Evolutionary conservation across 768 basidiomycete genomes (phyloP).

Genomic region (Lactarius tabidus): DNA sequence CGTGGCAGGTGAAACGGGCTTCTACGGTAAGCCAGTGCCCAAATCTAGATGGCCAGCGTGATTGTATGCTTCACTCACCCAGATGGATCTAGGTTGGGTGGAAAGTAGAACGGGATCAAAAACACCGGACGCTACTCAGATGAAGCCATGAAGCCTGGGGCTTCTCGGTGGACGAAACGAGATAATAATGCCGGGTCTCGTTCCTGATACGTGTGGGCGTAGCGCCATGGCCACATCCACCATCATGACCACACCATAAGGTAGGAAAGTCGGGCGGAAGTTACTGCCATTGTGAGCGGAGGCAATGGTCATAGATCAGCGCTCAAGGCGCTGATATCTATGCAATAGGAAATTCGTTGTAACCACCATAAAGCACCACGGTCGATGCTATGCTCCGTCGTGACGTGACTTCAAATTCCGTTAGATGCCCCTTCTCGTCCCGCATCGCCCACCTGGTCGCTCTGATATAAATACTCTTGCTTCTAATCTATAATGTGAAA

Average conservation of each 20-base stretch:
- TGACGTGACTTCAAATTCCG: not conserved
- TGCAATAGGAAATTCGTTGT: not conserved
- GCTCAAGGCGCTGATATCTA: not conserved
- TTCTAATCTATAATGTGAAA: not conserved
- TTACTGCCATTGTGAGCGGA: not conserved
- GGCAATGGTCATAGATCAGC: not conserved
- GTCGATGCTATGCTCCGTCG: not conserved
- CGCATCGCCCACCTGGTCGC: not conserved
- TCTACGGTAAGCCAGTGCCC: not conserved
- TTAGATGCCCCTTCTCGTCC: not conserved
- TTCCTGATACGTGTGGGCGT: not conserved
- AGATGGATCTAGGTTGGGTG: not conserved
- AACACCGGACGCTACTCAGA: not conserved
- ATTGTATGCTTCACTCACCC: not conserved
- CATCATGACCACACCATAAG: not conserved
- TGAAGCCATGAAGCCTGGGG: not conserved
- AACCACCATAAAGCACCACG: not conserved
- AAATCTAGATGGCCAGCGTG: not conserved
- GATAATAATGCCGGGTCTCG: constrained; percentile 9
- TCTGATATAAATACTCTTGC: constrained; percentile 16
- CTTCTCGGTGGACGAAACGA: not conserved
- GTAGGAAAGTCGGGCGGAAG: not conserved
- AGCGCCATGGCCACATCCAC: not conserved
- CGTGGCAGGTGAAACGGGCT: no score
- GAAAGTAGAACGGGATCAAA: not conserved